Base-by-base conservation (phyloP, 257 asterid species). In the Solanum arcanum region DNA sequence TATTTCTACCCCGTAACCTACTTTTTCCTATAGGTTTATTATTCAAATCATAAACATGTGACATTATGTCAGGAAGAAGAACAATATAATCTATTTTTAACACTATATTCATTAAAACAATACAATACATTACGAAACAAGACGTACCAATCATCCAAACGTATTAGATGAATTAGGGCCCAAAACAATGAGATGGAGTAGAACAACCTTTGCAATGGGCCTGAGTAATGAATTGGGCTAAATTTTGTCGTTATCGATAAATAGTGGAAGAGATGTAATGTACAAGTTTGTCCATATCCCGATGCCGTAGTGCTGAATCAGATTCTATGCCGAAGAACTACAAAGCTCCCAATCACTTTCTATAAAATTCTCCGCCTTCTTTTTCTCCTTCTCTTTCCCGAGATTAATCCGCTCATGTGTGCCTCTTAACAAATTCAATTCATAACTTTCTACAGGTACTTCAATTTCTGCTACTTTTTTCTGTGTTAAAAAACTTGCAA, bases 221-320 rank as follows among this genome's bases (percentile, higher is more conserved):
- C 62, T 77, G 14, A 44, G 2, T 12, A 3, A 42, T 25, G 16
- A 15, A 9, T 46, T 47, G 69, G 3, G 21, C 29, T 18, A 3
- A 29, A 1, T 49, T 78, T 49, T 81, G 85, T 81, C 69, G 27
- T 31, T 49, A 29, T 49, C 7, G 85, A 49, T 0, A 29, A 14
- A 18, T 9, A 81, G 69, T 18, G 85, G 69, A 81, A 81, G 59
- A 81, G 46, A 18, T 29, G 69, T 29, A 56, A 56, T 56, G 64
- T 56, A 56, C 64, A 56, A 56, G 64, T 39, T 86, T 39, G 87
- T 72, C 62, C 37, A 86, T 86, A 89, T 90, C 89, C 62, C 70
- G 59, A 20, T 84, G 5, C 85, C 85, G 83, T 29, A 81, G 83
- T 88, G 92, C 88, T 80, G 91, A 88, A 84, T 91, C 89, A 87